Percentiles rank a stretch among this genome's conserved stretches.
Evolutionary conservation across 768 basidiomycete genomes (phyloP).

Genomic region (Suillus plorans): DNA sequence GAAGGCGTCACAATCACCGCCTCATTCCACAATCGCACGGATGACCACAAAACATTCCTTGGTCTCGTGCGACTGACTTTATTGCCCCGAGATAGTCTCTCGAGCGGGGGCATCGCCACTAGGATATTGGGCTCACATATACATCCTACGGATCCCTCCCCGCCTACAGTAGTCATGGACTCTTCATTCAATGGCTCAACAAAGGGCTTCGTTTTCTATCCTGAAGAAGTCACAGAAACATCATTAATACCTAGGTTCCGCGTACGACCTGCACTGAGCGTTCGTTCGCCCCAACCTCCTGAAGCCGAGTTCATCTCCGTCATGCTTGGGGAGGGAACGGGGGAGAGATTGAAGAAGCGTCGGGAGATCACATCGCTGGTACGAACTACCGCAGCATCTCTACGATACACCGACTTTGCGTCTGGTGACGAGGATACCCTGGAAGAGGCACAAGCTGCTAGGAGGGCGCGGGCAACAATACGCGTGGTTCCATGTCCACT

Average conservation of each 20-base stretch:
- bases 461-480: conserved; percentile 1
- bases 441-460: conserved; percentile 6
- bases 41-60: conserved; percentile 5
- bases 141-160: not conserved
- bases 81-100: not conserved
- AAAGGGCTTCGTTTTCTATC: conserved; percentile 5
- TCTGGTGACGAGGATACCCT: conserved; percentile 2
- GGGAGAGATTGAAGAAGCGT: conserved; percentile 4
- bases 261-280: not conserved
- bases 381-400: conserved; percentile 1
- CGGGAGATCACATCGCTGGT: conserved; percentile 3
- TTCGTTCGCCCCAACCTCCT: conserved; percentile 4
- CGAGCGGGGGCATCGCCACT: conserved; percentile 1
- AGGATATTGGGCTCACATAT: conserved; percentile 2
- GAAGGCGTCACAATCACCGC: conserved; percentile 3
- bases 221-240: conserved; percentile 5
- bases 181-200: conserved; percentile 4
- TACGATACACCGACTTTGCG: conserved; percentile 5
- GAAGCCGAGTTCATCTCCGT: conserved; percentile 6
- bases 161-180: conserved; percentile 4
- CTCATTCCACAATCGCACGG: conserved; percentile 1
- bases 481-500: conserved; percentile 6
- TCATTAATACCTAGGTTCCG: conserved; percentile 4
- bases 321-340: not conserved
- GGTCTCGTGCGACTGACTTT: conserved; percentile 5